Evolutionary conservation across 2,329 filamentous ascomycete species (phyloP), one percentile per base, ranked within the genome.

Genomic region (Cercospora canescens): DNA sequence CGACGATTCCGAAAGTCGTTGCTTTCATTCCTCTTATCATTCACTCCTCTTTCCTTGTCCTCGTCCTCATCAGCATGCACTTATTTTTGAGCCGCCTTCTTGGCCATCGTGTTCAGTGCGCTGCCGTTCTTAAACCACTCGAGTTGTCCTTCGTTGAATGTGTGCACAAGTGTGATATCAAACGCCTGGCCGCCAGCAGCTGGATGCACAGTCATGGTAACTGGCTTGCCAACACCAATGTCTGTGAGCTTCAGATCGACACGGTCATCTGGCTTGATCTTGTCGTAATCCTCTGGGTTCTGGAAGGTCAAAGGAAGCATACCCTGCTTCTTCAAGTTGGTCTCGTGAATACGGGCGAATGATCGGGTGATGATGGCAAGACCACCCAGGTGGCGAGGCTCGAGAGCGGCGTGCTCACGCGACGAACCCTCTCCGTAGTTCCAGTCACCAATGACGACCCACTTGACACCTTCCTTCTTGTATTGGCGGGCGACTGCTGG

Each of bases 281-380:
- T 96, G 81, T 99, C 95, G 82, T 99, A 99, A 82, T 99, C 95
- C 79, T 91, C 94, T 64, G 94, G 94, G 79, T 98, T 89, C 65
- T 88, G 83, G 85, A 99, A 99, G 76, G 94, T 98, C 72, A 99
- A 88, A 77, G 95, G 95, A 84, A 99, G 91, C 94, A 99, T 97
- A 84, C 95, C 95, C 89, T 99, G 95, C 91, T 99, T 99, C 92
- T 99, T 99, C 86, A 99, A 84, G 89, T 99, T 99, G 86, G 95
- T 99, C 88, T 99, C 95, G 88, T 99, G 95, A 79, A 99, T 99
- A 91, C 95, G 95, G 77, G 95, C 95, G 80, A 99, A 99, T 71
- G 88, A 92, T 79, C 93, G 91, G 78, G 91, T 94, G 80, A 99
- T 96, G 85, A 99, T 97, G 77, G 94, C 95, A 77, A 97, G 88